Evolutionary conservation across 768 basidiomycete species (phyloP), one percentile per base, ranked within the genome.

Genomic region (Kwoniella newhampshirensis): DNA sequence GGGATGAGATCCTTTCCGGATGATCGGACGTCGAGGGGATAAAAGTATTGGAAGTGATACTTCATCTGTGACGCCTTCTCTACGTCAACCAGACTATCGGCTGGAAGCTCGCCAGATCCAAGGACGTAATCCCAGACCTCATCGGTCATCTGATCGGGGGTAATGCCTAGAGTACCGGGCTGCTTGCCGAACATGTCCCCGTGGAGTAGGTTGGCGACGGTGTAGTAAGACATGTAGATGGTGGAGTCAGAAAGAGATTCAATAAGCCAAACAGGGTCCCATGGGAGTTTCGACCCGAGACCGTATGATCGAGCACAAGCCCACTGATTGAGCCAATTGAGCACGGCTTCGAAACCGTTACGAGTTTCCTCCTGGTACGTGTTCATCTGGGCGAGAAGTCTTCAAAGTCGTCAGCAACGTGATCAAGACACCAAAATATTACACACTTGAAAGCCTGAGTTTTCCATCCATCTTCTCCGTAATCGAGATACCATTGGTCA

Each of bases 401-500:
- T 96, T 63, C 1, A 43, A 4, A 1, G 17, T 5, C 8, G 8
- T 18, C 32, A 52, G 50, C 36, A 18, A 12, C 53, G 48, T 48
- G 13, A 11, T 6, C 32, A 32, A 32, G 32, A 32, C 7, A 32
- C 13, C 7, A 32, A 6, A 18, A 35, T 13, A 23, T 3, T 1
- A 81, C 85, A 50, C 70, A 90, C 91, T 81, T 85, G 75, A 91
- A 88, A 4, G 90, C 85, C 69, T 89, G 83, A 15, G 82, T 83
- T 75, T 86, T 88, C 96, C 96, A 99, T n/a, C 75, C 73, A 0
- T 84, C 76, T 79, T 97, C 91, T 66, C 94, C 96, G 68, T 97
- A 99, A 77, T 98, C 91, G 76, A 98, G 78, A 77, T 98, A 99
- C 93, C 94, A 99, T 77, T 99, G 96, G 75, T 99, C 96, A 85